phyloP scores from a whole-genome alignment of 306 rosid genomes.

The Fragaria nilgerrensis region DNA sequence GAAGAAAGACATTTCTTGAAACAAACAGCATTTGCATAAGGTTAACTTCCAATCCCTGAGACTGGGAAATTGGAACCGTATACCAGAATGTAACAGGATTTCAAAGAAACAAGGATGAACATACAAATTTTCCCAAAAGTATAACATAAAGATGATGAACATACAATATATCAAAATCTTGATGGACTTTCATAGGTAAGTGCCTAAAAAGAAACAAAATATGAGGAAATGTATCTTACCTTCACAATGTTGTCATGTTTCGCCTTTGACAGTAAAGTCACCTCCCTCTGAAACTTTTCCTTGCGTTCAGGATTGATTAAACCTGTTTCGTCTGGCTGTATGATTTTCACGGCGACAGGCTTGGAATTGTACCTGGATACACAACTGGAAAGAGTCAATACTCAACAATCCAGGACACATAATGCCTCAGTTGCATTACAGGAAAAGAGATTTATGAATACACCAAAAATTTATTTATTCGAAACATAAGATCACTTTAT shows the following conservation, averaged over 20 bases:
- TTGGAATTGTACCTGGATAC: constrained; percentile 40
- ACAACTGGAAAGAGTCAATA: constrained; percentile 12
- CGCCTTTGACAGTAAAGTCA: constrained; percentile 36
- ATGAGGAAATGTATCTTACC: constrained; percentile 32
- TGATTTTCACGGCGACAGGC: constrained; percentile 49
- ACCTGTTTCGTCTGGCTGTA: constrained; percentile 30
- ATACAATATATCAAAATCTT: background rate
- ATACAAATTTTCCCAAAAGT: background rate
- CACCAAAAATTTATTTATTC: background rate
- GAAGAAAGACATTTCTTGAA: background rate
- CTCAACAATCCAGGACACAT: constrained; percentile 1
- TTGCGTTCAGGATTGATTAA: constrained; percentile 29
- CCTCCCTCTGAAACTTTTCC: constrained; percentile 60
- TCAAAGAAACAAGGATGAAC: background rate
- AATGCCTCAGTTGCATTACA: constrained; percentile 12
- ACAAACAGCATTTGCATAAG: background rate
- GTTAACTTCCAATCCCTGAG: background rate
- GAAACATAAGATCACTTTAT: background rate
- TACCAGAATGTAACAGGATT: background rate
- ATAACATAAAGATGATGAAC: background rate
- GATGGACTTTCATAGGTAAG: background rate
- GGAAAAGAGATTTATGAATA: background rate
- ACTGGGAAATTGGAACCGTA: background rate
- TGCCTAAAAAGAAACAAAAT: background rate
- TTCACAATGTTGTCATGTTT: constrained; percentile 48